Evolutionary conservation across 208 protist species (phyloP).

Genomic region (Trypanosoma rangeli): DNA sequence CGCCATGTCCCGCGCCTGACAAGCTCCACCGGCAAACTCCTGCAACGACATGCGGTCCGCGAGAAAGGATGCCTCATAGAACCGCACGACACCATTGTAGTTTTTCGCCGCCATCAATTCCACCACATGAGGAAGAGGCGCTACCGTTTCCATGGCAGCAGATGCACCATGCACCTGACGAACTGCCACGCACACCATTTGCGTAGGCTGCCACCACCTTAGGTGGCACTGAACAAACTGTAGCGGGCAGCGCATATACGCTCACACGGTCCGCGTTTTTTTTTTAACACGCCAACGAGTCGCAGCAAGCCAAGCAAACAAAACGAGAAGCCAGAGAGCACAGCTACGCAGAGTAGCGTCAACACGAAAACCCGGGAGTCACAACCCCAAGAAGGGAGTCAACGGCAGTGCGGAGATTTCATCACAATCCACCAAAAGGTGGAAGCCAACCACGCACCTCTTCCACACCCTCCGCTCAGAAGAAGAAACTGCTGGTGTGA

Average conservation of each 20-base stretch:
- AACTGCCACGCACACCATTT: neutral
- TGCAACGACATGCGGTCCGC: conserved; percentile 31
- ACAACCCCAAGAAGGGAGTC: neutral
- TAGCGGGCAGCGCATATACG: neutral
- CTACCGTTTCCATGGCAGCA: neutral
- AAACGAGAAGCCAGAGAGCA: neutral
- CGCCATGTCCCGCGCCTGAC: conserved; percentile 49
- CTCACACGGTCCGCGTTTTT: neutral
- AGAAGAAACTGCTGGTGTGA: neutral
- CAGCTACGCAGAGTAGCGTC: neutral
- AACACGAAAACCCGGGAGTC: neutral
- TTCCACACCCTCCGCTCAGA: neutral
- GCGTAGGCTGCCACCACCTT: neutral
- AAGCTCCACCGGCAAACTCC: conserved; percentile 39
- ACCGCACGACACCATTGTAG: conserved; percentile 30
- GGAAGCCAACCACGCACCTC: neutral
- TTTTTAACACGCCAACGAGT: neutral
- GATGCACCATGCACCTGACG: neutral
- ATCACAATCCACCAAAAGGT: neutral
- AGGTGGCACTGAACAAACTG: neutral
- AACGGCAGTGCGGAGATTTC: neutral
- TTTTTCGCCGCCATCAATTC: conserved; percentile 33
- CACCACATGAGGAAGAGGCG: conserved; percentile 9
- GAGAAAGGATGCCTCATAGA: conserved; percentile 39
- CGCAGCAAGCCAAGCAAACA: neutral